These are phyloP conservation scores for Macadamia integrifolia DNA, from an alignment of 164 flowering plant genomes.

Conservation along the genomic window DNA sequence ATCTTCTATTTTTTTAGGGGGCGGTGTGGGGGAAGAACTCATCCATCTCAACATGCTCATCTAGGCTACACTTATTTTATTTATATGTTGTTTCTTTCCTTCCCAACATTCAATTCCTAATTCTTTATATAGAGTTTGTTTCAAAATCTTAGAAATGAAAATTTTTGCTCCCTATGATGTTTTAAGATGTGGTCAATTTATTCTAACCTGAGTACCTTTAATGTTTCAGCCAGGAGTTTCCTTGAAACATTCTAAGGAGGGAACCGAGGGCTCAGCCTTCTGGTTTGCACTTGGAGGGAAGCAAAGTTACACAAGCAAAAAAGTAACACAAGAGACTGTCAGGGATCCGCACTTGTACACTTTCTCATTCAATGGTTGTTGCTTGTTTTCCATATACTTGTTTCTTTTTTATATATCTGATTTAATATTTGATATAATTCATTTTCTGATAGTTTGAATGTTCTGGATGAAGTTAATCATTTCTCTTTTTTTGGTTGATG, in stretches of 20 bases:
- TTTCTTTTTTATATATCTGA: neutral
- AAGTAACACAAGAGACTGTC: slow-evolving; percentile 44
- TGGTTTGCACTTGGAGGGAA: slow-evolving; percentile 98
- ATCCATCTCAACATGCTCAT: neutral
- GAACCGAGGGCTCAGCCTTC: slow-evolving; percentile 94
- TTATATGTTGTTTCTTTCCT: too few species aligned
- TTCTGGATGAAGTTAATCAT: slow-evolving; percentile 13
- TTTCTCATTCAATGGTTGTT: slow-evolving; percentile 69
- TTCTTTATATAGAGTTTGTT: too few species aligned
- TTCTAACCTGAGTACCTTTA: slow-evolving; percentile 4
- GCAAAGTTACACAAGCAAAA: slow-evolving; percentile 81
- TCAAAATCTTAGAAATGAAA: neutral
- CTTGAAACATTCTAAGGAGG: slow-evolving; percentile 91
- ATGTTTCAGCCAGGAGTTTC: slow-evolving; percentile 76
- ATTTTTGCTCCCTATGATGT: neutral
- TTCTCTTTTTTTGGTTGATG: slow-evolving; percentile 9
- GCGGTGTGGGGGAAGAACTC: too few species aligned
- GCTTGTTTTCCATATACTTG: neutral
- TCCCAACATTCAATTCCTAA: too few species aligned
- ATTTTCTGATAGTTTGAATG: neutral
- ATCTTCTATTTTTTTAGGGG: too few species aligned
- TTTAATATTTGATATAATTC: neutral
- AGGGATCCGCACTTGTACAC: slow-evolving; percentile 93
- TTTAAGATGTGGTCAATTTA: neutral
- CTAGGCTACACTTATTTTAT: too few species aligned